Evolutionary conservation across 371 early-diverging fungal genomes (phyloP), one percentile per base, ranked within the genome.

Genomic region (Circinella umbellata): DNA sequence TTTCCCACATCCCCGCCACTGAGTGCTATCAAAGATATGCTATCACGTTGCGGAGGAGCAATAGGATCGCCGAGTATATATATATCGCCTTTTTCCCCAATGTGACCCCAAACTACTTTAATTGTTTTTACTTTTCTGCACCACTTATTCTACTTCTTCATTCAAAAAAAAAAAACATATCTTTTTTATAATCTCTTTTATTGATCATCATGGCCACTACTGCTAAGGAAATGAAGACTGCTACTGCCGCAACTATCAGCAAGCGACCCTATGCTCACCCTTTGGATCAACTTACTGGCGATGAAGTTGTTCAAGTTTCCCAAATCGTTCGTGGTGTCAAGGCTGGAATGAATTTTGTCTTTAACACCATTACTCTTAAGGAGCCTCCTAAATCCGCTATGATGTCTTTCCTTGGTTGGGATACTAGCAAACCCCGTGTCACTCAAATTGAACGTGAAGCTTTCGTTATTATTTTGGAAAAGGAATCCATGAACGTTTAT

Each of bases 311-410:
- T 14, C 72, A 69, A 35, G 78, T 78, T 27, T 73, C 81, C 57
- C 10, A 73, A 6, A 77, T 85, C 60, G 71, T 76, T 42, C 82
- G 80, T 61, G 64, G 76, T 59, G 74, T 67, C 51, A 79, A 77
- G 62, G 67, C 79, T 18, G 55, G 68, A 1, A 69, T 79, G 46
- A 73, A 84, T 48, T 69, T 84, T 63, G 72, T 82, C 46, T 85
- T 85, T 72, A 85, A 85, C 61, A 85, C 85, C 61, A 85, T 85
- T 53, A 82, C 83, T 35, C 80, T 82, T 61, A 74, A 80, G 72
- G 85, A 85, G 55, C 85, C 85, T 38, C 69, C 73, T 18, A 85
- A 85, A 66, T 67, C 69, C 1, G 17, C 74, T 15, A 82, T 85
- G 83, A 70, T 85, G 66, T 76, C 80, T 53, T 85, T 73, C 64